Conservation (phyloP, 2,329 filamentous ascomycete species). For the Nothophoma quercina region DNA sequence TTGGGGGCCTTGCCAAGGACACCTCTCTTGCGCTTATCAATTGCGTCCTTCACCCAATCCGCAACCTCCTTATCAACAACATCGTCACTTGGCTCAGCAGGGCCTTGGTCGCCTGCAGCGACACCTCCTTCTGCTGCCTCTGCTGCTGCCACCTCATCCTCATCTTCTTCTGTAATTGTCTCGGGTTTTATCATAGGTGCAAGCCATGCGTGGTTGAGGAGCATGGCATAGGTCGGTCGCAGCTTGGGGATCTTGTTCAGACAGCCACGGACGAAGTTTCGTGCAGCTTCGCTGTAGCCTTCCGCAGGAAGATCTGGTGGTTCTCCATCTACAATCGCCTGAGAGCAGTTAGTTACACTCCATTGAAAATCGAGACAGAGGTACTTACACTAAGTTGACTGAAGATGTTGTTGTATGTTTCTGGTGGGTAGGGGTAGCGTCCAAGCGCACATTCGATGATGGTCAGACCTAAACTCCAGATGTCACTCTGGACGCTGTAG, state of each 20-base stretch:
- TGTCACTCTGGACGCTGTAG: constrained; percentile 97
- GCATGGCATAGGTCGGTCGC: constrained; percentile 90
- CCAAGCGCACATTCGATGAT: constrained; percentile 97
- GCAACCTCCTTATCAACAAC: constrained; percentile 82
- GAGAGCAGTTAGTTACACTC: constrained; percentile 9
- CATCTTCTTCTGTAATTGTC: constrained; percentile 75
- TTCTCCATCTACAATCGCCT: constrained; percentile 99
- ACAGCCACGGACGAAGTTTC: constrained; percentile 87
- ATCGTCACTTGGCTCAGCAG: constrained; percentile 35
- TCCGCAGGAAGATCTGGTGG: constrained; percentile 83
- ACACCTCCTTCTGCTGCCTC: constrained; percentile 53
- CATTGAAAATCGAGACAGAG: too few species aligned
- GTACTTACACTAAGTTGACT: constrained; percentile 88
- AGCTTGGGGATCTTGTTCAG: constrained; percentile 91
- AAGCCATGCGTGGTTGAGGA: constrained; percentile 91
- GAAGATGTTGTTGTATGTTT: constrained; percentile 98
- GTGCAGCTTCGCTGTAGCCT: constrained; percentile 79
- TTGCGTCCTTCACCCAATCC: constrained; percentile 77
- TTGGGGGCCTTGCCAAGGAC: constrained; percentile 63
- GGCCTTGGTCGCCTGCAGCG: constrained; percentile 41
- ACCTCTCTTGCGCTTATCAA: constrained; percentile 71
- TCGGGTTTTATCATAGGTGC: constrained; percentile 75
- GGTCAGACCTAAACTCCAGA: constrained; percentile 94
- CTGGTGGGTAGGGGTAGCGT: constrained; percentile 93
- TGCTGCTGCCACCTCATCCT: constrained; percentile 62